Conservation (phyloP, 345 rosid genomes). For the Brassica rapa region DNA sequence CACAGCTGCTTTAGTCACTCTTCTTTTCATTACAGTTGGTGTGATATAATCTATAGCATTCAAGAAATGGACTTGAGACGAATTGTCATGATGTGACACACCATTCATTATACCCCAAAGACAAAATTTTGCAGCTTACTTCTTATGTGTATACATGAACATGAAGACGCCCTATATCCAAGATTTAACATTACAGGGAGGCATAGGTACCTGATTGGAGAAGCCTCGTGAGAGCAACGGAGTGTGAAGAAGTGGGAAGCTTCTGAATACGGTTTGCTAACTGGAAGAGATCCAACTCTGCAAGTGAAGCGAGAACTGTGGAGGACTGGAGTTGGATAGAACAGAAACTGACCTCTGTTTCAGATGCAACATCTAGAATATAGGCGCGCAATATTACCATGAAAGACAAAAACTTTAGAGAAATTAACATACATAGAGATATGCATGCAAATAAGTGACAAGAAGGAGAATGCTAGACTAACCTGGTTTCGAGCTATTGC, state of each 20-base stretch:
- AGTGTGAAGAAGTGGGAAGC: slow-evolving; percentile 11
- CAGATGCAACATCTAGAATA: slow-evolving; percentile 38
- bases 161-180: no score
- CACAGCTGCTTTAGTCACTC: background rate
- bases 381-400: background rate
- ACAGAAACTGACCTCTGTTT: slow-evolving; percentile 32
- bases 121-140: no score
- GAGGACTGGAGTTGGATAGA: slow-evolving; percentile 18
- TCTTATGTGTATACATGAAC: background rate
- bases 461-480: background rate
- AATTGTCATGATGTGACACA: no score
- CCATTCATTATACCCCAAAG: no score
- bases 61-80: no score
- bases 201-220: slow-evolving; percentile 23
- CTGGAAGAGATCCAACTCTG: slow-evolving; percentile 16
- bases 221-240: slow-evolving; percentile 34
- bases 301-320: slow-evolving; percentile 12
- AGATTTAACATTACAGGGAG: no score
- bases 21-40: background rate
- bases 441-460: background rate
- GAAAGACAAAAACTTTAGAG: background rate
- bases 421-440: no score
- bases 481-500: slow-evolving; percentile 17
- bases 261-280: background rate
- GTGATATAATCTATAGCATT: no score